Evolutionary conservation across 1,139 yeast genomes (phyloP).

Genomic region (Candida buenavistaensis): DNA sequence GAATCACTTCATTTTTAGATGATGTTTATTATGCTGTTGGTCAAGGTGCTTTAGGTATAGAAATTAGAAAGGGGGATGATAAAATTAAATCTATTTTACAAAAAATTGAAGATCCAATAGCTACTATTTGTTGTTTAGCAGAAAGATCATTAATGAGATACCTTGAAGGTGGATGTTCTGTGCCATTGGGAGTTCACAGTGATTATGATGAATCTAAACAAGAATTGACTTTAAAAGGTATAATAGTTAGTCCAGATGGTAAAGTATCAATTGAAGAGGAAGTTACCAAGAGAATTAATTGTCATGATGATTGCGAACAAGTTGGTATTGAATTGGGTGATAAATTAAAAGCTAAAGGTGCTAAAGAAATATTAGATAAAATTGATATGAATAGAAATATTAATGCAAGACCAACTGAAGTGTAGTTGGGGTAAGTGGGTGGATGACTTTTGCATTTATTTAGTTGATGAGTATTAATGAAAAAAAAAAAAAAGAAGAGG

Average conservation of each 20-base stretch:
- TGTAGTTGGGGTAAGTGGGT: background rate
- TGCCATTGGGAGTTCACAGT: slow-evolving; percentile 91
- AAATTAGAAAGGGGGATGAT: slow-evolving; percentile 71
- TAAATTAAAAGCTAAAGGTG: slow-evolving; percentile 71
- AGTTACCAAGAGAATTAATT: slow-evolving; percentile 31
- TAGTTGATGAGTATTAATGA: no score
- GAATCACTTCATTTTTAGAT: slow-evolving; percentile 71
- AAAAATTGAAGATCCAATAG: slow-evolving; percentile 63
- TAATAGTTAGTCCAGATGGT: slow-evolving; percentile 89
- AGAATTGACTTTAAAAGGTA: slow-evolving; percentile 56
- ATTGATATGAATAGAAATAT: slow-evolving; percentile 47
- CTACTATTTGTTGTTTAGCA: slow-evolving; percentile 81
- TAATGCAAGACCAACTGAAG: slow-evolving; percentile 18
- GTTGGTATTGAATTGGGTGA: slow-evolving; percentile 75
- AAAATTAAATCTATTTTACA: slow-evolving; percentile 57
- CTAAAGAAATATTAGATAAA: slow-evolving; percentile 75
- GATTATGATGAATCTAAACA: slow-evolving; percentile 46
- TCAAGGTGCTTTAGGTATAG: slow-evolving; percentile 95
- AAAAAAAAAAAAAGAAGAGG: no score
- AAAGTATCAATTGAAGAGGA: slow-evolving; percentile 59
- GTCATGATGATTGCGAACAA: slow-evolving; percentile 62
- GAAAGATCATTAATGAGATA: slow-evolving; percentile 86
- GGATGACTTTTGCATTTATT: background rate
- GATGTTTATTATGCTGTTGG: slow-evolving; percentile 97
- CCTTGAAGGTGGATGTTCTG: slow-evolving; percentile 96